Base-by-base conservation (phyloP, 192 early-diverging fungal genomes). In the Backusella parvicylindrica region DNA sequence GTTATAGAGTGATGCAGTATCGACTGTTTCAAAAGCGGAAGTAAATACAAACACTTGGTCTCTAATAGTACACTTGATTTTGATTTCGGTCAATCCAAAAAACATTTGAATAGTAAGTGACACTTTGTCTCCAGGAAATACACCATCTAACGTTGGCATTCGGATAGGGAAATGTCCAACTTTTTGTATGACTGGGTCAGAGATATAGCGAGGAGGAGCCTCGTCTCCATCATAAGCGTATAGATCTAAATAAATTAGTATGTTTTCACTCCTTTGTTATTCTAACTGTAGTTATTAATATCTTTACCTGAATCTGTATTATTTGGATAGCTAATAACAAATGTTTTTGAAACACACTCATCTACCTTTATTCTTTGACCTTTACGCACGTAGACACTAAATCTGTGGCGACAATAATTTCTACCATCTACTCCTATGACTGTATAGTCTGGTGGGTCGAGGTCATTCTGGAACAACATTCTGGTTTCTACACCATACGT, bases 401-500 rank as follows among this genome's bases (percentile, higher is more conserved):
- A 87, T 3, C 86, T 84, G 73, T 87, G 78, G n/a, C 79, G 70
- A 64, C 81, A 82, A 6, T 84, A 80, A 2, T 82, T 73, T 63
- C 72, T 81, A 1, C 80, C 80, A 68, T 87, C 85, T 15, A 73
- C 64, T 23, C 77, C 73, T 38, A 80, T 65, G 26, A 85, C 81
- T 79, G 78, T 79, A 38, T 79, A 82, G 15, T 82, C 80, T 36
- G 79, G 78, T 35, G 83, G 85, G 35, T 87, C 85, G 0, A 87
- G 43, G 6, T 77, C 82, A 32, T 83, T 78, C 31, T 82, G 71
- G 56, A 85, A 87, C 5, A 82, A 60, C 72, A 79, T 82, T 33
- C 82, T 82, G 36, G 76, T 79, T 72, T 87, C 83, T 0, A 85
- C 81, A 40, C 85, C 85, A 35, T 87, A 87, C 76, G 83, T 85